A percentile compares a stretch with the other conserved stretches of the same genome.
These are phyloP conservation scores for Dictyostelium gargantuum DNA, from an alignment of 208 protist genomes.

Conservation along the genomic window DNA sequence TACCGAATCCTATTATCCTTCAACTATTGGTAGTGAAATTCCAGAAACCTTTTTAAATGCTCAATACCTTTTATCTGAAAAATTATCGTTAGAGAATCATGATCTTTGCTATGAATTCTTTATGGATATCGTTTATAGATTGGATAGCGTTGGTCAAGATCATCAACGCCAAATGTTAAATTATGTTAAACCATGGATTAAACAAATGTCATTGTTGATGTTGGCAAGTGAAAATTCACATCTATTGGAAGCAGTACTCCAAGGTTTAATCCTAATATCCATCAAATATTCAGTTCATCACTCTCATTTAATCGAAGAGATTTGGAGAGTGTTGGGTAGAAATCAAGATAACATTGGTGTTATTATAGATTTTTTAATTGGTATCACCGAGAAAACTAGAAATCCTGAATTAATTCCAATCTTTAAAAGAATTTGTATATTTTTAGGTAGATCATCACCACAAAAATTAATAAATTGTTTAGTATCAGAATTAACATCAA, in stretches of 20 bases:
- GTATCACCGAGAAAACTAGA: constrained; percentile 37
- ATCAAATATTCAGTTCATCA: constrained; percentile 13
- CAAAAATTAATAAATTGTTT: constrained; percentile 42
- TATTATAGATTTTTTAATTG: constrained; percentile 34
- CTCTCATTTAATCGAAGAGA: constrained; percentile 15
- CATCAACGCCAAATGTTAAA: constrained; percentile 54
- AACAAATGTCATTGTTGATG: constrained; percentile 4
- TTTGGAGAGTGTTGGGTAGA: constrained; percentile 31
- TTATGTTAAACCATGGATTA: constrained; percentile 46
- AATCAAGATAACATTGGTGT: constrained; percentile 23
- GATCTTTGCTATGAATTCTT: constrained; percentile 56
- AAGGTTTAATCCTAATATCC: constrained; percentile 12
- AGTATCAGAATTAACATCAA: constrained; percentile 13
- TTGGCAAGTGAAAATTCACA: not conserved
- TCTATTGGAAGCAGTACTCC: not conserved
- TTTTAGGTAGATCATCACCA: constrained; percentile 34
- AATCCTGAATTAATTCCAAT: constrained; percentile 52
- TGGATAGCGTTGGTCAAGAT: not conserved
- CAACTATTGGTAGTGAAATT: constrained; percentile 22
- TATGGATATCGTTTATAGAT: constrained; percentile 39
- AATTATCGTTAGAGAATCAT: constrained; percentile 8
- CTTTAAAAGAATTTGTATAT: constrained; percentile 39
- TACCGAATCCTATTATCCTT: constrained; percentile 1
- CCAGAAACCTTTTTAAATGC: constrained; percentile 34
- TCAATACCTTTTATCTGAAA: constrained; percentile 16